Base-by-base conservation (phyloP, 2,329 filamentous ascomycete genomes). In the Daldinia sp. region DNA sequence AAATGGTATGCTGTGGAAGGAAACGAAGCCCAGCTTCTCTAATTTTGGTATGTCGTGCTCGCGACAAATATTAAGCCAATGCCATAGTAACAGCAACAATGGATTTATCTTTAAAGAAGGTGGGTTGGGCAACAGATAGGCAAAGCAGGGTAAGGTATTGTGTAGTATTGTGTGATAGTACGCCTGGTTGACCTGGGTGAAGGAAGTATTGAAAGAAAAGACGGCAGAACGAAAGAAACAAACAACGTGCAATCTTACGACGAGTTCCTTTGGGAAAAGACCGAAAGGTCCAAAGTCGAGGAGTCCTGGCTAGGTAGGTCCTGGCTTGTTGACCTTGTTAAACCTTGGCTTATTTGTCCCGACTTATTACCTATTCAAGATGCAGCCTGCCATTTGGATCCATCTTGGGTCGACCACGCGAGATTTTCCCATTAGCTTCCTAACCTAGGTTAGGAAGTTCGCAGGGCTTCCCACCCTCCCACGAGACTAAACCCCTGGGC, bases 11-110 rank as follows among this genome's bases (percentile, higher is more conserved):
- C 50, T 34, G n/a, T n/a, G n/a, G 64, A 61, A 68, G 35, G 39
- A 30, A 67, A 65, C 57, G 62, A 69, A 69, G 67, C 64, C 17
- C 67, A 56, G 67, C 67, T 68, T 61, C 66, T 67, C 34, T 58
- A 56, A 54, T 53, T 61, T 53, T 56, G 58, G 54, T 23, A 48
- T 15, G 60, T 56, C 35, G 56, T 61, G 48, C 30, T 45, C 21
- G 30, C 15, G 45, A 53, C 23, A 30, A n/a, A 19, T 19, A 30
- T 51, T 21, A 64, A 67, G 52, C 41, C 52, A 27, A 63, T 65
- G 58, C 32, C 58, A 67, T 57, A 54, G 34, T 19, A 39, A 49
- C 27, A 25, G 58, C 30, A 45, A 48, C 23, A 23, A 56, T 43
- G 51, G 53, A 34, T 19, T 37, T n/a, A 2, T 19, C 15, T 3